Percentiles rank a stretch among this genome's conserved stretches.
phyloP scores from a whole-genome alignment of 1,284 basidiomycete genomes.

The Apiotrichum brassicae region DNA sequence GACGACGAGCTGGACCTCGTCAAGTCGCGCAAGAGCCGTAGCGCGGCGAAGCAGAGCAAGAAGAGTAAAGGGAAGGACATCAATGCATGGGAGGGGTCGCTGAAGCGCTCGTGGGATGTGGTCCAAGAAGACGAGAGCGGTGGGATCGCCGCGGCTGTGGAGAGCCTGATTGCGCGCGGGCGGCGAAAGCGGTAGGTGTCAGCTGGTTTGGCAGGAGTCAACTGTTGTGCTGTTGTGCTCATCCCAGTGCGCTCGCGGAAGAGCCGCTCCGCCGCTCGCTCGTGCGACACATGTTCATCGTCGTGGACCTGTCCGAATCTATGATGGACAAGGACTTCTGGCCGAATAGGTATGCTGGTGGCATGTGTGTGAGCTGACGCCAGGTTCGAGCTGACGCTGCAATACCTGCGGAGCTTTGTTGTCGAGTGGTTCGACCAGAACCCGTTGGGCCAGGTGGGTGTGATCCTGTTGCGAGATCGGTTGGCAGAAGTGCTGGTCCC shows the following conservation, averaged over 20 bases:
- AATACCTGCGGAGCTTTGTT: conserved; percentile 84
- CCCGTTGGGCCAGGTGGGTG: conserved; percentile 89
- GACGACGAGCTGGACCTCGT: conserved; percentile 23
- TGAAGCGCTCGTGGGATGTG: conserved; percentile 91
- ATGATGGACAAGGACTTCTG: conserved; percentile 96
- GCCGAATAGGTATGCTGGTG: conserved; percentile 59
- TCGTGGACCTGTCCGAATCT: conserved; percentile 81
- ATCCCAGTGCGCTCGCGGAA: conserved; percentile 55
- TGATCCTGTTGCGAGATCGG: conserved; percentile 85
- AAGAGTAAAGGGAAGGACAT: conserved; percentile 27
- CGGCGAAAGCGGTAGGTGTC: conserved; percentile 66
- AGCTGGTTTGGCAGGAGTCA: too few species aligned
- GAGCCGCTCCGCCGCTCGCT: conserved; percentile 89
- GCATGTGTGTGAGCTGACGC: background rate
- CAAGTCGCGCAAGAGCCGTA: conserved; percentile 11
- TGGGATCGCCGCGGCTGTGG: conserved; percentile 81
- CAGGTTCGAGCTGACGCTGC: conserved; percentile 73
- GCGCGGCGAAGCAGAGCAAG: conserved; percentile 2
- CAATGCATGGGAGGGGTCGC: conserved; percentile 94
- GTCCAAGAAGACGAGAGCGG: conserved; percentile 94
- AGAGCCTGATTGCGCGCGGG: conserved; percentile 77
- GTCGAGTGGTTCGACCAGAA: conserved; percentile 99
- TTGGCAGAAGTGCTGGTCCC: conserved; percentile 78
- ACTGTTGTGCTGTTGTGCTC: background rate
- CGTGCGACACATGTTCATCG: conserved; percentile 85